These are phyloP conservation scores for Beauveria asiatica DNA, from an alignment of 2,329 filamentous ascomycete species.

Conservation along the genomic window DNA sequence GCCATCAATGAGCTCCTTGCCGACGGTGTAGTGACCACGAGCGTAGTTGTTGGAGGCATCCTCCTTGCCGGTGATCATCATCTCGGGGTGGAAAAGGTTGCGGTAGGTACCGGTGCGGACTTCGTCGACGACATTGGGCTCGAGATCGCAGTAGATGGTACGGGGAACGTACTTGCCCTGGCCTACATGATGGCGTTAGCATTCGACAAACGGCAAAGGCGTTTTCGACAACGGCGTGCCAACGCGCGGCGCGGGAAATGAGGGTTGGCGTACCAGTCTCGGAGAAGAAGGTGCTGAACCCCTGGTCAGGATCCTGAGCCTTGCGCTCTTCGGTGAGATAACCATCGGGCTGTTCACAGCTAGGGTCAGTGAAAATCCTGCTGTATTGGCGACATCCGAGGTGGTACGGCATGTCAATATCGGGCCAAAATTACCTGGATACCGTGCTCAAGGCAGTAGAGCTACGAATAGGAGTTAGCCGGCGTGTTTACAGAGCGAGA, in stretches of 20 bases:
- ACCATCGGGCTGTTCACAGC: conserved; percentile 70
- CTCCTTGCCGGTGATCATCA: conserved; percentile 99
- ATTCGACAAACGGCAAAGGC: neutral
- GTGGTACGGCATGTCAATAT: conserved; percentile 11
- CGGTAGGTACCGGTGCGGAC: conserved; percentile 97
- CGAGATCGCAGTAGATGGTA: conserved; percentile 98
- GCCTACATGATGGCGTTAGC: conserved; percentile 44
- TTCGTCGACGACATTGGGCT: conserved; percentile 99
- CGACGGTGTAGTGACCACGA: conserved; percentile 98
- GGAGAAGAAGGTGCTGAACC: conserved; percentile 99
- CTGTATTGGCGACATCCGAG: conserved; percentile 12
- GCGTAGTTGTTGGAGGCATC: conserved; percentile 99
- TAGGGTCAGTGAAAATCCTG: conserved; percentile 6
- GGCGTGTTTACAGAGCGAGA: conserved; percentile 4
- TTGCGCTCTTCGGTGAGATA: conserved; percentile 98
- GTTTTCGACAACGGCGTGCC: neutral
- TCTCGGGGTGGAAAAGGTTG: conserved; percentile 94
- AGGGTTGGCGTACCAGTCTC: conserved; percentile 71
- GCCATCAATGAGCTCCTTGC: conserved; percentile 98
- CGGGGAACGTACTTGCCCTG: conserved; percentile 98
- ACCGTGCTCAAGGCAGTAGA: conserved; percentile 99
- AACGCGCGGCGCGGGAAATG: neutral
- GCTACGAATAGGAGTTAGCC: conserved; percentile 47
- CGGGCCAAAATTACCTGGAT: conserved; percentile 68
- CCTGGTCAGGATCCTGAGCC: conserved; percentile 83